Percentiles rank a stretch among this genome's conserved stretches.
These are phyloP conservation scores for Phalaenopsis equestris DNA, from an alignment of 106 monocot genomes.

Conservation along the genomic window DNA sequence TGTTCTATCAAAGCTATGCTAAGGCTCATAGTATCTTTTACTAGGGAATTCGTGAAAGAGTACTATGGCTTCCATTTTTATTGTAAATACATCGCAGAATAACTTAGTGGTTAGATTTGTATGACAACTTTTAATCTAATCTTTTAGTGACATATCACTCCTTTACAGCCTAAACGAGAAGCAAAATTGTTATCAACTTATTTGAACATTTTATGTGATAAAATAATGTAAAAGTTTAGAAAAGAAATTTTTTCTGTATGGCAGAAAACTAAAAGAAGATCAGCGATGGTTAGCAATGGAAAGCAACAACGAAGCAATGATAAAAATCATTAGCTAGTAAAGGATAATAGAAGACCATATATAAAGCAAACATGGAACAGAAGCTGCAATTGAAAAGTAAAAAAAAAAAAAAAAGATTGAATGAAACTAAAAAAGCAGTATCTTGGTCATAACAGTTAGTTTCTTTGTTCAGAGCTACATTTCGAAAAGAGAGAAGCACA, in stretches of 20 bases:
- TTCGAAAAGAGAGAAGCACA: too few relatives aligned
- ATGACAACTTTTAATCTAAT: not conserved
- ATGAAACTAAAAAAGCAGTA: too few relatives aligned
- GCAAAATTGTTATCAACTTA: not conserved
- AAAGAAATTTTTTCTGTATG: not conserved
- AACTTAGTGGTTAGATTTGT: not conserved
- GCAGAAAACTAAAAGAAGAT: not conserved
- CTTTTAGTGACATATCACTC: not conserved
- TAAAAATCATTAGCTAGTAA: not conserved
- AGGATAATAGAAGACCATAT: too few relatives aligned
- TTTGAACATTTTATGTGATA: not conserved
- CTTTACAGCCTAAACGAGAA: not conserved
- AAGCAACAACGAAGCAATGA: not conserved
- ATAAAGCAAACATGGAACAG: not conserved
- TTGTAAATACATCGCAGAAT: not conserved
- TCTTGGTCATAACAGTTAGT: too few relatives aligned
- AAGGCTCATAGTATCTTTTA: not conserved
- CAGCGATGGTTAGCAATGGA: not conserved
- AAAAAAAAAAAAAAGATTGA: too few relatives aligned
- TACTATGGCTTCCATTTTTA: not conserved
- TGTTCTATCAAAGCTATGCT: not conserved
- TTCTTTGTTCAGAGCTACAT: too few relatives aligned
- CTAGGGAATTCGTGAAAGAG: not conserved
- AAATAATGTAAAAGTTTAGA: not conserved
- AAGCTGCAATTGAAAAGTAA: too few relatives aligned